Evolutionary conservation across 768 basidiomycete species (phyloP).

Genomic region (Lyophyllum semitale): DNA sequence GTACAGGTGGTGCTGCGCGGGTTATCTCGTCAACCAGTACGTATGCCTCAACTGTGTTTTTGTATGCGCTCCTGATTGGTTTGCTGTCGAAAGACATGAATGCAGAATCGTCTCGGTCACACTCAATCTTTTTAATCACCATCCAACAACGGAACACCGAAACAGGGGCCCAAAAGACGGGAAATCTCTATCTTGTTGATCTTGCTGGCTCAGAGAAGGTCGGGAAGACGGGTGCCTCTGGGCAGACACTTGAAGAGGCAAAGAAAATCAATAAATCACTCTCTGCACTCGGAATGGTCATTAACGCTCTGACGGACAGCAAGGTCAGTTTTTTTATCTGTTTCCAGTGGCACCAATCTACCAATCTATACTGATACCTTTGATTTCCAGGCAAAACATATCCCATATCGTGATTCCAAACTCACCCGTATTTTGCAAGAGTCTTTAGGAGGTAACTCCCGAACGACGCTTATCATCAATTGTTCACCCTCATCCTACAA

Average conservation of each 20-base stretch:
- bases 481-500: conserved; percentile 98
- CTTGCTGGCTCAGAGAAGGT: conserved; percentile 99
- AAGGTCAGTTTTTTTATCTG: conserved; percentile 60
- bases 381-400: conserved; percentile 78
- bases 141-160: conserved; percentile 97
- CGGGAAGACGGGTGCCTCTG: conserved; percentile 98
- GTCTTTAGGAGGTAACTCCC: conserved; percentile 92
- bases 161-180: conserved; percentile 92
- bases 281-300: conserved; percentile 98
- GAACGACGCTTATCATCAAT: conserved; percentile 98
- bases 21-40: conserved; percentile 93
- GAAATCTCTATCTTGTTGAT: conserved; percentile 97
- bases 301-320: conserved; percentile 94
- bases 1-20: conserved; percentile 88
- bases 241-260: conserved; percentile 97
- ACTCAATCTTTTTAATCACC: conserved; percentile 98
- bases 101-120: conserved; percentile 97
- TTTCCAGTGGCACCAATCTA: neutral
- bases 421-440: conserved; percentile 99
- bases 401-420: conserved; percentile 99
- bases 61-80: neutral
- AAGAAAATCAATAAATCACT: conserved; percentile 99
- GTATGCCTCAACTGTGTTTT: conserved; percentile 27
- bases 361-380: neutral
- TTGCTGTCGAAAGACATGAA: conserved; percentile 84